These are phyloP conservation scores for Toxicodendron radicans DNA, from an alignment of 345 rosid species.

Conservation along the genomic window DNA sequence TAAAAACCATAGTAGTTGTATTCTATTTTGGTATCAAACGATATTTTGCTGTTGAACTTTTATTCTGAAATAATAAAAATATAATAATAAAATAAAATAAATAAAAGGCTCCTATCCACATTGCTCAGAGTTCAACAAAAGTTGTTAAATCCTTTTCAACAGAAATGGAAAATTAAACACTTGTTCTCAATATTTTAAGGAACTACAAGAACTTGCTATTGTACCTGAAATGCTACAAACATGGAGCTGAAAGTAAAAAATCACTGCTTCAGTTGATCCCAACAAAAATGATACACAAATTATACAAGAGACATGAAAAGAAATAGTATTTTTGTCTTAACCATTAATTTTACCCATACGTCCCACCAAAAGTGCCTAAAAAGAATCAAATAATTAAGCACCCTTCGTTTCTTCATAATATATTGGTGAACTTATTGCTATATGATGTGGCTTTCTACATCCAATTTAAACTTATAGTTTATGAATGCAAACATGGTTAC, in stretches of 20 bases:
- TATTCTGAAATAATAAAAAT: not conserved
- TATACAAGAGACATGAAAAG: not conserved
- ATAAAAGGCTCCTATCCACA: not conserved
- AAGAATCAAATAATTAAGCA: not conserved
- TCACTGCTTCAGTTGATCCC: not conserved
- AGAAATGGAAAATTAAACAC: conserved; percentile 7
- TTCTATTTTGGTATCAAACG: not conserved
- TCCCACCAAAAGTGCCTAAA: not conserved
- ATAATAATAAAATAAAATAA: too few species aligned
- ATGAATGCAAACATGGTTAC: not conserved
- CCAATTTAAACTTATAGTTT: not conserved
- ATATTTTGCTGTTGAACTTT: not conserved
- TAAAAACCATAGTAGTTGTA: not conserved
- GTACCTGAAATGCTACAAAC: not conserved
- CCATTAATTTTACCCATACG: not conserved
- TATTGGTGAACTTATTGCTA: not conserved
- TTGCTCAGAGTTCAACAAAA: not conserved
- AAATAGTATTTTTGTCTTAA: not conserved
- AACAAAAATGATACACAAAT: not conserved
- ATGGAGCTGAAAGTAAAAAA: not conserved
- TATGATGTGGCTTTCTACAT: not conserved
- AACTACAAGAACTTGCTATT: not conserved
- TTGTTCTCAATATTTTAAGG: not conserved
- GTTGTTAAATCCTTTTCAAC: not conserved
- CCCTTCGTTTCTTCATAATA: not conserved